These are phyloP conservation scores for Pyrenophora seminiperda DNA, from an alignment of 2,329 filamentous ascomycete genomes.

Conservation along the genomic window DNA sequence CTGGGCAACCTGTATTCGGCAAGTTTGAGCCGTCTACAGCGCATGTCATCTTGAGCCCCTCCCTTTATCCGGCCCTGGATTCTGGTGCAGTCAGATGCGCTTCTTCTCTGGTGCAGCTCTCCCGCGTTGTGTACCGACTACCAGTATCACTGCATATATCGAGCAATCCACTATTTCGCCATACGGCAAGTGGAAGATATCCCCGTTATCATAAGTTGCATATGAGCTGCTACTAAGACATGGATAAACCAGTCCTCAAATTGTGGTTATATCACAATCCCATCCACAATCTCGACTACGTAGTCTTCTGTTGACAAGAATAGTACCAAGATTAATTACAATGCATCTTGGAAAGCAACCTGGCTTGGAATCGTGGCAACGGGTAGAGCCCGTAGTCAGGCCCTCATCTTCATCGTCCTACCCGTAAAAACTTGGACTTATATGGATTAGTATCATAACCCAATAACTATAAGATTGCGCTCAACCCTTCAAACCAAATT, in stretches of 20 bases:
- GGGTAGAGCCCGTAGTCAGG: neutral
- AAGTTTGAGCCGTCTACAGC: neutral
- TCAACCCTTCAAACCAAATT: neutral
- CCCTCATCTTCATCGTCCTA: neutral
- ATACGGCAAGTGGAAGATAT: neutral
- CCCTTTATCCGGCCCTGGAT: conserved; percentile 16
- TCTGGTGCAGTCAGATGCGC: conserved; percentile 3
- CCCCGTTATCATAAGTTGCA: neutral
- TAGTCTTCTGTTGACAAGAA: conserved; percentile 27
- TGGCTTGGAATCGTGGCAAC: neutral
- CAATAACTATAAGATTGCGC: conserved; percentile 15
- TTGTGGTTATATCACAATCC: conserved; percentile 34
- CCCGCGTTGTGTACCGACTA: conserved; percentile 2
- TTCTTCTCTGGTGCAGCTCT: neutral
- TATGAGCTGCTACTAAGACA: conserved; percentile 10
- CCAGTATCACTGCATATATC: conserved; percentile 11
- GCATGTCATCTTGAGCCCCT: conserved; percentile 2
- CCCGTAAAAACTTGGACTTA: neutral
- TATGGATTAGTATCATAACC: neutral
- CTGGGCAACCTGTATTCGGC: neutral
- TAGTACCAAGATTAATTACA: conserved; percentile 19
- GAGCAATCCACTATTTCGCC: conserved; percentile 6
- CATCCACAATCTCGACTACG: conserved; percentile 15
- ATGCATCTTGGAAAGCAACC: conserved; percentile 11
- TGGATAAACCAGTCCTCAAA: conserved; percentile 25